phyloP scores from a whole-genome alignment of 192 early-diverging fungal genomes.

The Gaertneriomyces sp. region DNA sequence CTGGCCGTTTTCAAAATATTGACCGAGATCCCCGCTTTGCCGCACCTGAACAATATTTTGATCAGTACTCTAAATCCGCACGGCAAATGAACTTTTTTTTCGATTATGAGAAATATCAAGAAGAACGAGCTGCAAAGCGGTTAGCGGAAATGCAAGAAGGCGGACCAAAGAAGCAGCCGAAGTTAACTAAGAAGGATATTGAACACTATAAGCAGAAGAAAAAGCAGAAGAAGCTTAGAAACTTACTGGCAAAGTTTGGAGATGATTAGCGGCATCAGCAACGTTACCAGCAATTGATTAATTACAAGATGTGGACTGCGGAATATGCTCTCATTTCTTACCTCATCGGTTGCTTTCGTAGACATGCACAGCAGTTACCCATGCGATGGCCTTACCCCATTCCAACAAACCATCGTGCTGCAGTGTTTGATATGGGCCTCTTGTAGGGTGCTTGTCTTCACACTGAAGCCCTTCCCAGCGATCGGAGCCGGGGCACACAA shows the following conservation, averaged over 20 bases:
- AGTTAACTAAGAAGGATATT: slow-evolving; percentile 38
- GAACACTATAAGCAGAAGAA: slow-evolving; percentile 38
- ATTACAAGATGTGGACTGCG: not conserved
- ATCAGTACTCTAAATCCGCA: slow-evolving; percentile 31
- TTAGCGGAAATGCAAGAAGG: slow-evolving; percentile 16
- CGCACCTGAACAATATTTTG: slow-evolving; percentile 32
- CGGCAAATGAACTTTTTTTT: slow-evolving; percentile 37
- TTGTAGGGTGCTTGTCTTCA: no score
- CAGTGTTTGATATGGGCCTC: no score
- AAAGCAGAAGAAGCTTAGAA: slow-evolving; percentile 37
- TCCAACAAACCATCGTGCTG: no score
- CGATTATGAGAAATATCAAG: slow-evolving; percentile 34
- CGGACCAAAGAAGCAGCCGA: slow-evolving; percentile 9
- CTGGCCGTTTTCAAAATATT: slow-evolving; percentile 33
- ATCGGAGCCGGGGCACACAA: no score
- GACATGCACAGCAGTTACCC: no score
- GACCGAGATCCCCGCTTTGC: slow-evolving; percentile 21
- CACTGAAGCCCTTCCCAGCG: no score
- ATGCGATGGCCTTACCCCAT: no score
- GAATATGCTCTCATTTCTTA: no score
- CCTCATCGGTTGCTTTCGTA: no score
- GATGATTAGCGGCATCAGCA: slow-evolving; percentile 10
- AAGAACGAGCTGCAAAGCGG: slow-evolving; percentile 26
- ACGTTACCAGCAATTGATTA: not conserved
- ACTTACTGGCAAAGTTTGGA: slow-evolving; percentile 20